Base-by-base conservation (phyloP, 2,329 filamentous ascomycete genomes). In the Coniochaeta sp. region DNA sequence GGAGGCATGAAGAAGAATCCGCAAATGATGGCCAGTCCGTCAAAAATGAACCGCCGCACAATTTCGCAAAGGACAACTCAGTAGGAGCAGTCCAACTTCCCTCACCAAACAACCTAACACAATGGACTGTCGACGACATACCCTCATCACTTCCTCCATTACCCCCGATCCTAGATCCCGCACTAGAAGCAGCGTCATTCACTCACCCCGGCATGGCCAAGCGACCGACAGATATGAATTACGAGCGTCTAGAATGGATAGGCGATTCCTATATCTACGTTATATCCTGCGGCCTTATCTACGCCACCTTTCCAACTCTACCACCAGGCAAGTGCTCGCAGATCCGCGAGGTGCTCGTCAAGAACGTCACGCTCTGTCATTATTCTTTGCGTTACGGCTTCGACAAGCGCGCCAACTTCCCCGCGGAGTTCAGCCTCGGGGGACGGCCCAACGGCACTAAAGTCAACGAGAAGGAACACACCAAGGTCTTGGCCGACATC, bases 211-310 rank as follows among this genome's bases (percentile, higher is more conserved):
- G 84, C 1, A 69, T 77, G 59, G 68, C 67, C 3, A 66, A 68
- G 28, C 73, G 62, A 19, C 66, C 72, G 57, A 68, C 69, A 33
- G 74, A 77, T 52, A 70, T 77, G 58, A 82, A 79, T 67, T 97
- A 97, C 72, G 93, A 97, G 68, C 84, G 85, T 19, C 83, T 97
- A 7, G 93, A 98, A 73, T 92, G 93, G 76, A 80, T 96, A 8
- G 93, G 93, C 7, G 93, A 98, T 71, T 89, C 90, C 22, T 93
- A 93, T 67, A 78, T 96, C 4, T 43, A 43, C 34, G 22, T 44
- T 1, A 58, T 91, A 40, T 84, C 91, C 4, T 87, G 89, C 0
- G 82, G 84, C 34, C 77, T 93, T 55, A 88, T 96, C 61, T 89
- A 84, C 70, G 78, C 86, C 61, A 89, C 85, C 9, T 95, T 93